Evolutionary conservation across 2,329 filamentous ascomycete genomes (phyloP).

Genomic region (Alternaria sp.): DNA sequence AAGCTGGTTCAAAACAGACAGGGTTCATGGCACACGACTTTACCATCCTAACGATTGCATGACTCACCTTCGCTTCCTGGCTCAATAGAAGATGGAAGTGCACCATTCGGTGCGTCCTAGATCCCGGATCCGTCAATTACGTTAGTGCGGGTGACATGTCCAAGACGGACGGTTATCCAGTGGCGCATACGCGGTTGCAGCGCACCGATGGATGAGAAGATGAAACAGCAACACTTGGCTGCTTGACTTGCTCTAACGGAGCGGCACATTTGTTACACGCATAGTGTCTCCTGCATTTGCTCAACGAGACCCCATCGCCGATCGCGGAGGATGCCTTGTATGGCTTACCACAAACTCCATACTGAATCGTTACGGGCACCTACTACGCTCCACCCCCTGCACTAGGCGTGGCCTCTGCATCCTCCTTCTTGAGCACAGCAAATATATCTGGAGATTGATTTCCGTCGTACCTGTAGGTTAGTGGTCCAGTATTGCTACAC

Average conservation of each 20-base stretch:
- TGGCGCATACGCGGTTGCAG: constrained; percentile 12
- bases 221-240: constrained; percentile 8
- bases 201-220: constrained; percentile 14
- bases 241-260: constrained; percentile 7
- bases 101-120: neutral
- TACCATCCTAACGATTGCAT: neutral
- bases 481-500: neutral
- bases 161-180: constrained; percentile 6
- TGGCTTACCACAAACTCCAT: constrained; percentile 1
- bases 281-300: constrained; percentile 5
- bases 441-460: constrained; percentile 12
- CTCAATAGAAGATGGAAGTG: neutral
- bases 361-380: constrained; percentile 6
- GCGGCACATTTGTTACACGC: constrained; percentile 1
- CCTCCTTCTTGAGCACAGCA: neutral
- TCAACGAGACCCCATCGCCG: constrained; percentile 4
- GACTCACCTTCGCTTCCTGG: neutral
- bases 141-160: constrained; percentile 5
- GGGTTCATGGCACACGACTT: neutral
- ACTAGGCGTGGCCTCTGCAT: neutral
- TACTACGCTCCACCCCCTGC: constrained; percentile 8
- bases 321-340: constrained; percentile 4
- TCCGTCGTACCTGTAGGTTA: neutral
- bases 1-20: neutral
- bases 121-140: constrained; percentile 10